Evolutionary conservation across 192 early-diverging fungal genomes (phyloP).

Genomic region (Backusella sp.): DNA sequence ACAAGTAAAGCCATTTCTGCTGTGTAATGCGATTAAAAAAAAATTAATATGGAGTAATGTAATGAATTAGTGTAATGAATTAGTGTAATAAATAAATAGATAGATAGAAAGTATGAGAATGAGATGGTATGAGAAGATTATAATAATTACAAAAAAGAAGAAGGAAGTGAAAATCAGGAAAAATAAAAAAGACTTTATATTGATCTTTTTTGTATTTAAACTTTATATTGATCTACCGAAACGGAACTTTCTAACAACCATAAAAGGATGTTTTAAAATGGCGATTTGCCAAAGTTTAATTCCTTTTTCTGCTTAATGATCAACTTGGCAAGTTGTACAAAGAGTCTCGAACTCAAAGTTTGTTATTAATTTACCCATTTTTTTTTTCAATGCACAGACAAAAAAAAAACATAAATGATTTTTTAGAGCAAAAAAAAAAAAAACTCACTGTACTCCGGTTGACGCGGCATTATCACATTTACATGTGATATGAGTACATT

Average conservation of each 20-base stretch:
- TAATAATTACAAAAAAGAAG: neutral
- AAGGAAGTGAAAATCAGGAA: too few species aligned
- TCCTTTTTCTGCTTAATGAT: neutral
- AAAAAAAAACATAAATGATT: neutral
- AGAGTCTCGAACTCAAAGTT: neutral
- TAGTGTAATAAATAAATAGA: neutral
- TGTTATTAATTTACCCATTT: neutral
- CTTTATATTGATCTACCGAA: neutral
- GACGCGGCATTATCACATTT: neutral
- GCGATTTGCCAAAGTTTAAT: neutral
- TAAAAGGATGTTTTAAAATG: neutral
- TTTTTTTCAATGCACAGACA: neutral
- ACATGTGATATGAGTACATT: neutral
- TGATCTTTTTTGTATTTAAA: too few species aligned
- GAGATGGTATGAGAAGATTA: neutral
- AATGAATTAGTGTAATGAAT: too few species aligned
- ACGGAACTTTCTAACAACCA: neutral
- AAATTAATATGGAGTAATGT: neutral
- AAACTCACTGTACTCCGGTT: neutral
- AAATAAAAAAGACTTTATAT: neutral
- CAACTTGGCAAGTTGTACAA: neutral
- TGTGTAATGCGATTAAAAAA: neutral
- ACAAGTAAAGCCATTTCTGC: neutral
- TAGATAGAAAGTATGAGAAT: neutral
- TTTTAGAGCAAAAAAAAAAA: neutral